phyloP scores from a whole-genome alignment of 2,329 filamentous ascomycete species.

The Ceratocystis albifundus region DNA sequence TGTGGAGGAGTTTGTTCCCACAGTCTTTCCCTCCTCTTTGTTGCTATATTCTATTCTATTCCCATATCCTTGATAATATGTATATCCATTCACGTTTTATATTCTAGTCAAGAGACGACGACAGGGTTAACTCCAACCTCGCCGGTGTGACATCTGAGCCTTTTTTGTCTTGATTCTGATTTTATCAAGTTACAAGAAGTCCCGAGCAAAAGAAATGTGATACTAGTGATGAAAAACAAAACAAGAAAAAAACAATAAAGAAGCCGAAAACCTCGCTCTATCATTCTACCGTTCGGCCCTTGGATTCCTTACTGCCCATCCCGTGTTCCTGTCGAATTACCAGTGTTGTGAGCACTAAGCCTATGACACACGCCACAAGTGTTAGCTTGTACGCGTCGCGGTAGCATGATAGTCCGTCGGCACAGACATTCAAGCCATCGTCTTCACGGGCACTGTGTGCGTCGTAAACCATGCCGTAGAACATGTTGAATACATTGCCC shows the following conservation, averaged over 20 bases:
- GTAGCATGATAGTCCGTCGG: slow-evolving; percentile 71
- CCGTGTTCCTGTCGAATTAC: slow-evolving; percentile 46
- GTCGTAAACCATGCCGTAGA: slow-evolving; percentile 80
- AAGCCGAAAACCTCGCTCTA: slow-evolving; percentile 26
- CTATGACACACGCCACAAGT: slow-evolving; percentile 56
- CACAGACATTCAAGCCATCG: slow-evolving; percentile 61
- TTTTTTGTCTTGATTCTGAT: too few species aligned
- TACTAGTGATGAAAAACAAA: neutral
- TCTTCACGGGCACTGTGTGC: slow-evolving; percentile 57
- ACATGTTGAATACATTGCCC: slow-evolving; percentile 83
- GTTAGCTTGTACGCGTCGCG: slow-evolving; percentile 69
- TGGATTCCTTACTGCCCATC: slow-evolving; percentile 30
- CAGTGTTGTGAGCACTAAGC: slow-evolving; percentile 57
- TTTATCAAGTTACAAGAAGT: neutral
- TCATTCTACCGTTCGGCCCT: slow-evolving; percentile 32
- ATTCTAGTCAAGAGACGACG: too few species aligned
- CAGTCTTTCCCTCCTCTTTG: too few species aligned
- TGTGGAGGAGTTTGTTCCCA: too few species aligned
- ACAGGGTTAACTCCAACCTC: too few species aligned
- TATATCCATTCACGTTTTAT: neutral
- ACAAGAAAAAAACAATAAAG: neutral
- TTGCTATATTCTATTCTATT: neutral
- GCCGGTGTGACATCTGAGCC: too few species aligned
- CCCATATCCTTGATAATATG: slow-evolving; percentile 6
- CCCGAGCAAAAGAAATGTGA: neutral